Evolutionary conservation across 2,329 filamentous ascomycete species (phyloP), one percentile per base, ranked within the genome.

Genomic region (Dactylonectria macrodidyma): DNA sequence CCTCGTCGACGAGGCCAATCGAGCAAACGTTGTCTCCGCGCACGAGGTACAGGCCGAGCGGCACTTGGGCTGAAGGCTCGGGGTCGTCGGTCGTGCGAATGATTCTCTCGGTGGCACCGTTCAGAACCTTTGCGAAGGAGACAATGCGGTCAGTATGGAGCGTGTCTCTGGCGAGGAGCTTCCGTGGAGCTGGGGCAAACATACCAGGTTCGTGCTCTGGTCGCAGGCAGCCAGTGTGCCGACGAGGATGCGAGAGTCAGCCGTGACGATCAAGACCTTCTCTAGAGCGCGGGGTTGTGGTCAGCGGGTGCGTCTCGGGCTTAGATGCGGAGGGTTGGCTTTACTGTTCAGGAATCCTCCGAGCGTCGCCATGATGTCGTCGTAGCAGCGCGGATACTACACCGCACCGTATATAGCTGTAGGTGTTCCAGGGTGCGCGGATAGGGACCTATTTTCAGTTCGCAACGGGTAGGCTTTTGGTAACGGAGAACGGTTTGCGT

Each of bases 1-100:
- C 88, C 81, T 97, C 95, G 80, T 99, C 95, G 36, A 99, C 91
- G 65, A 97, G 85, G 2, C 96, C 96, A 65, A 96, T 93, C 16
- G 97, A 87, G 69, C 95, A 95, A 55, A 99, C 95, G 78, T 97
- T 98, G 80, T 99, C 96, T 59, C 96, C 96, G 67, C 96, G 89
- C 65, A 99, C 93, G 65, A 99, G 88, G 80, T 98, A 98, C 6
- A 98, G 84, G 1, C 96, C 96, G 69, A 98, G 90, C 5, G 92
- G 90, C 19, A 96, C 91, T 78, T 96, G 90, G 66, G 91, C 89
- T 50, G 93, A 97, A 1, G 92, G 89, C 75, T 97, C 94, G 47
- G 90, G 88, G 77, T 97, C 94, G 78, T 98, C 95, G 50, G 89
- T 88, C 1, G 93, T 92, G 71, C 94, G 92, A 76, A 99, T 97